phyloP scores from a whole-genome alignment of 352 stramenopile genomes.

The Phytopythium delawarense region DNA sequence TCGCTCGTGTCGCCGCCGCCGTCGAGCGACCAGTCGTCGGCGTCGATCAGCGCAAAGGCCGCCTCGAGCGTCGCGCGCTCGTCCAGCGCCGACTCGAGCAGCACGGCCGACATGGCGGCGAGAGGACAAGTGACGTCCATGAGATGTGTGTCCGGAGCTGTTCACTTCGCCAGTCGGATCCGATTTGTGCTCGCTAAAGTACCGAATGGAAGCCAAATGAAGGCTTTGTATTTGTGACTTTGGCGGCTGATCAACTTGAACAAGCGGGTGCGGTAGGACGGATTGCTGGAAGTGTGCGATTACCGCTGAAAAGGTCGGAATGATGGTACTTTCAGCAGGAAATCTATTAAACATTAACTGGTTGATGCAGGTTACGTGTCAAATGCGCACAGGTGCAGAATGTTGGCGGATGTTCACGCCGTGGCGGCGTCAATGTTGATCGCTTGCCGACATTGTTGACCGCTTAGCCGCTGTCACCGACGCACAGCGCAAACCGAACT shows the following conservation, averaged over 20 bases:
- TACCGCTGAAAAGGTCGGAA: not conserved
- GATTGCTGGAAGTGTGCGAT: not conserved
- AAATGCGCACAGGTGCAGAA: not conserved
- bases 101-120: slow-evolving; percentile 1
- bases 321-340: too few relatives aligned
- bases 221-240: not conserved
- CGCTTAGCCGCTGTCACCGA: not conserved
- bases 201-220: not conserved
- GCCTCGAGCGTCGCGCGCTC: slow-evolving; percentile 7
- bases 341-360: too few relatives aligned
- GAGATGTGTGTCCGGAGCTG: not conserved
- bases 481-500: not conserved
- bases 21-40: not conserved
- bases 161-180: not conserved
- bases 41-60: slow-evolving; percentile 6
- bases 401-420: not conserved
- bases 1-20: not conserved
- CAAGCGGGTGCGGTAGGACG: not conserved
- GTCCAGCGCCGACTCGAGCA: slow-evolving; percentile 1
- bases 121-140: not conserved
- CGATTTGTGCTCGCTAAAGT: not conserved
- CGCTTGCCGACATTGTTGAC: not conserved
- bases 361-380: too few relatives aligned
- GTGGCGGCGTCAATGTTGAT: too few relatives aligned
- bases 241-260: not conserved